Conservation (phyloP, 179 eudicot genomes). For the Beta macrorhiza region DNA sequence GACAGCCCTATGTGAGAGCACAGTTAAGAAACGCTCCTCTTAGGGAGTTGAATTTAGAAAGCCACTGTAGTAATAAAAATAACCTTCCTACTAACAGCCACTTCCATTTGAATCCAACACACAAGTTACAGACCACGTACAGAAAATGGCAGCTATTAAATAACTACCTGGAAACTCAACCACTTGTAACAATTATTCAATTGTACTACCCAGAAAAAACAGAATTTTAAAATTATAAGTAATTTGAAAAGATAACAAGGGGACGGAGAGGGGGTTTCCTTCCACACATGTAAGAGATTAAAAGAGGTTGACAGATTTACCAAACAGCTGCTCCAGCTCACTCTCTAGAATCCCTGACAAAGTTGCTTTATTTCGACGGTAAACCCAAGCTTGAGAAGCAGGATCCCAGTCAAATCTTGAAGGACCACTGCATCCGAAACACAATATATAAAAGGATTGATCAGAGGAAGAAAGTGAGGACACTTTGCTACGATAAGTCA, state of each 20-base stretch:
- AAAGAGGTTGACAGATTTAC: conserved; percentile 56
- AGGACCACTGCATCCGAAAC: conserved; percentile 39
- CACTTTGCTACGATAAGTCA: neutral
- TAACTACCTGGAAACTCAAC: neutral
- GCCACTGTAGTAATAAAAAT: neutral
- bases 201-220: neutral
- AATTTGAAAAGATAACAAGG: too few species aligned
- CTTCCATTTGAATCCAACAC: neutral
- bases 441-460: neutral
- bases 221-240: neutral
- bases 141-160: neutral
- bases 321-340: conserved; percentile 68
- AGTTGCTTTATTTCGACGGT: conserved; percentile 47
- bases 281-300: conserved; percentile 37
- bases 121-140: neutral
- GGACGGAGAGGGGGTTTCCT: neutral
- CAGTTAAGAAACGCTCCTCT: too few species aligned
- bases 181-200: neutral
- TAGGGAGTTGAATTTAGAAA: too few species aligned
- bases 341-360: conserved; percentile 44
- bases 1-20: too few species aligned
- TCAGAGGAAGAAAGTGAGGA: neutral
- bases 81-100: neutral
- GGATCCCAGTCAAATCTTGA: conserved; percentile 50
- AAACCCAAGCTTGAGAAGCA: conserved; percentile 30